Conservation (phyloP, 2,329 filamentous ascomycete genomes). For the Fusarium pseudocircinatum region DNA sequence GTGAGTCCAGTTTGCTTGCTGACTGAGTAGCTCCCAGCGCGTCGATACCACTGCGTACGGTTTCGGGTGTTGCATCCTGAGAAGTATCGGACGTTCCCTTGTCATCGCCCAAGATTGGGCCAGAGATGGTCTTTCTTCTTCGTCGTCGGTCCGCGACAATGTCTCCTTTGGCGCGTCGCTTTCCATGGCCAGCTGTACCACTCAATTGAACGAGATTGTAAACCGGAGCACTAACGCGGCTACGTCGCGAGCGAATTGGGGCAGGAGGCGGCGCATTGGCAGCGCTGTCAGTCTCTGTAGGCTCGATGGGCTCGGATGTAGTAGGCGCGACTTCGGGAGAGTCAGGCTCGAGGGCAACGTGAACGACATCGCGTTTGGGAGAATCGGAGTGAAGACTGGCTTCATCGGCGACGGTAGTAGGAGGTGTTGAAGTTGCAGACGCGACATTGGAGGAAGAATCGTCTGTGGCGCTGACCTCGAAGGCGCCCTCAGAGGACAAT, state of each 20-base stretch:
- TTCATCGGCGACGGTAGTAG: constrained; percentile 72
- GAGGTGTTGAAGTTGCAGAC: constrained; percentile 70
- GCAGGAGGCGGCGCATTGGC: constrained; percentile 30
- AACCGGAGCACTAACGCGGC: constrained; percentile 64
- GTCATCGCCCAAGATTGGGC: constrained; percentile 42
- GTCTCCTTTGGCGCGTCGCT: constrained; percentile 63
- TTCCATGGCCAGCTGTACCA: constrained; percentile 70
- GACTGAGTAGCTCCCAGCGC: constrained; percentile 59
- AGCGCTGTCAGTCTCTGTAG: constrained; percentile 12
- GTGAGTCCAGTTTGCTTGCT: constrained; percentile 50
- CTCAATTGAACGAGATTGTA: constrained; percentile 74
- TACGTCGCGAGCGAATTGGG: constrained; percentile 60
- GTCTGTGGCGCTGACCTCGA: constrained; percentile 39
- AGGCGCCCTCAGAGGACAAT: constrained; percentile 47
- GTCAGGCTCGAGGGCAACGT: constrained; percentile 46
- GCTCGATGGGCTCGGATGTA: constrained; percentile 15
- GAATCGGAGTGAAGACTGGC: constrained; percentile 64
- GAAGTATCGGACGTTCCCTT: constrained; percentile 15
- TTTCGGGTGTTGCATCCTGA: constrained; percentile 24
- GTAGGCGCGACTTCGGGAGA: constrained; percentile 37
- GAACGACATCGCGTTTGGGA: constrained; percentile 52
- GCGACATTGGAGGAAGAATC: constrained; percentile 62
- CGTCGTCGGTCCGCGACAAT: constrained; percentile 55
- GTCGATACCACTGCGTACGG: constrained; percentile 54
- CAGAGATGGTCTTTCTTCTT: constrained; percentile 58